Percentiles rank a stretch among this genome's conserved stretches.
phyloP scores from a whole-genome alignment of 352 stramenopile genomes.

The Phytophthora citrophthora region DNA sequence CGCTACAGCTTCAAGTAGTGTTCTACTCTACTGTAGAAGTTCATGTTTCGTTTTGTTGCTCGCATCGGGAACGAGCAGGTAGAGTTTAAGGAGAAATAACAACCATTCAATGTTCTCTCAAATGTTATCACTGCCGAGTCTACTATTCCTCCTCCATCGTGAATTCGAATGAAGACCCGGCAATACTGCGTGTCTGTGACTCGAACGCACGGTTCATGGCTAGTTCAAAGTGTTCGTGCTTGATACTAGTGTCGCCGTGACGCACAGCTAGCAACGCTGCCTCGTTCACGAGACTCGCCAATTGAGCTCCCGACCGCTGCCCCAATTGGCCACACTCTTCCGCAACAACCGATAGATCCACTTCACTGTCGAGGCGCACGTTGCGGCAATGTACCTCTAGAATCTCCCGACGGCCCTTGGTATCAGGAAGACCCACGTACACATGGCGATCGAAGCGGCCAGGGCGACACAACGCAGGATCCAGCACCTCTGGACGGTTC shows the following conservation, averaged over 20 bases:
- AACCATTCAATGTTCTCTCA: conserved; percentile 5
- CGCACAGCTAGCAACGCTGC: conserved; percentile 80
- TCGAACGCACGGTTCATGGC: conserved; percentile 78
- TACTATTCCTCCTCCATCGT: conserved; percentile 46
- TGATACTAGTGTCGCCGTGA: conserved; percentile 65
- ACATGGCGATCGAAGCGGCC: conserved; percentile 97
- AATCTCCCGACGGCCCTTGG: conserved; percentile 88
- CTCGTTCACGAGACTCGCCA: conserved; percentile 87
- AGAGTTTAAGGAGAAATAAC: neutral
- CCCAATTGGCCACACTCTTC: conserved; percentile 63
- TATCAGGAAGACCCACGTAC: conserved; percentile 94
- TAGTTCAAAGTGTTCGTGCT: conserved; percentile 74
- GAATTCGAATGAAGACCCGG: conserved; percentile 61
- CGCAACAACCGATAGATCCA: conserved; percentile 59
- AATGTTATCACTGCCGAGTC: neutral
- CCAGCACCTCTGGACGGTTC: conserved; percentile 96
- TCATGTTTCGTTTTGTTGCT: conserved; percentile 5
- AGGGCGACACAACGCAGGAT: conserved; percentile 95
- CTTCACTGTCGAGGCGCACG: conserved; percentile 60
- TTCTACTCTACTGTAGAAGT: too few relatives aligned
- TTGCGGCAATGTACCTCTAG: conserved; percentile 70
- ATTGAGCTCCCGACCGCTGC: conserved; percentile 72
- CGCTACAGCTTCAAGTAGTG: conserved; percentile 27
- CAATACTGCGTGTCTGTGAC: conserved; percentile 60
- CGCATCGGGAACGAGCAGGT: conserved; percentile 6